Evolutionary conservation across 176 grass and related monocot species (phyloP), one percentile per base, ranked within the genome.

Genomic region (Rhynchospora tenuis): DNA sequence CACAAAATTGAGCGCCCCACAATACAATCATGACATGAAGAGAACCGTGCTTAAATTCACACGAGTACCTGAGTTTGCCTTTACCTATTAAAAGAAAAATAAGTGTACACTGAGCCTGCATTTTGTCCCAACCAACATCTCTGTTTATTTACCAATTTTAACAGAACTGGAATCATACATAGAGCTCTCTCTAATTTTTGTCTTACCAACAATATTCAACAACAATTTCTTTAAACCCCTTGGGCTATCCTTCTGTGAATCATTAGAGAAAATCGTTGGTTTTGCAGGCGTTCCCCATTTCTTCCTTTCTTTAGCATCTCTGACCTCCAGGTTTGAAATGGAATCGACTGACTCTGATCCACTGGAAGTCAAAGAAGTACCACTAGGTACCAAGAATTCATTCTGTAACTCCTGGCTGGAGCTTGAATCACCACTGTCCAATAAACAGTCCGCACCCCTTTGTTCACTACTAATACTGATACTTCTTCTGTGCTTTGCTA

Each of bases 221-320:
- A 82, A 45, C 23, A 82, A 82, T 82, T 65, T 82, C 42, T 82
- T 82, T 38, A 82, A 82, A 28, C 80, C 80, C 33, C 16, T 67
- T 17, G 44, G 46, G 14, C 62, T 43, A 24, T 64, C 79, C 23
- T 65, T 66, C 31, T 52, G 59, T 28, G 80, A 19, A 14, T 67
- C 31, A 52, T 22, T 26, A 15, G 80, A 66, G 43, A 82, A 82
- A 12, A 82, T 50, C n/a, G 17, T 0, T 7, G 46, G 14, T 16
- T 82, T 67, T 28, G 47, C 61, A 10, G 80, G 80, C 19, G 19
- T 9, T 16, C 43, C 60, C 80, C 80, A 82, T 82, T 82, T 82
- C 80, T 82, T 82, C 33, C 80, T 67, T 19, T 82, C 80, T 67
- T 9, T 48, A 20, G 12, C 72, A 55, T 80, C 75, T 28, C 23